Percentiles rank a stretch among this genome's conserved stretches.
phyloP scores from a whole-genome alignment of 2,329 filamentous ascomycete species.

The Fusarium agapanthi region DNA sequence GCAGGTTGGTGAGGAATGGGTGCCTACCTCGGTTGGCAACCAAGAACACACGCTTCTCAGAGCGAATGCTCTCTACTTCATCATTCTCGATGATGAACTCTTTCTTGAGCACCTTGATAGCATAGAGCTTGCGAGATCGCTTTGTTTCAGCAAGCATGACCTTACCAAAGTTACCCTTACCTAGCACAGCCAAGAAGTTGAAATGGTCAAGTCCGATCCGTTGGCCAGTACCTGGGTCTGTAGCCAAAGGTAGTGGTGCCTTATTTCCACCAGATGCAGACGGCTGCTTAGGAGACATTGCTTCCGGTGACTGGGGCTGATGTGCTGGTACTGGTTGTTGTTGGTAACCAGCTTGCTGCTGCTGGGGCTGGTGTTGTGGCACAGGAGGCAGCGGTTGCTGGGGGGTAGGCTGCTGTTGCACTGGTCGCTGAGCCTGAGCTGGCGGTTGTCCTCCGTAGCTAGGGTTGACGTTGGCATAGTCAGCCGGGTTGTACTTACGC shows the following conservation, averaged over 20 bases:
- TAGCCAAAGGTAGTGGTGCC: slow-evolving; percentile 76
- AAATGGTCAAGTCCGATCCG: slow-evolving; percentile 97
- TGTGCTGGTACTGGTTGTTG: slow-evolving; percentile 45
- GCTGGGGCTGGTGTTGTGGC: slow-evolving; percentile 46
- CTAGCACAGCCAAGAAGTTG: slow-evolving; percentile 97
- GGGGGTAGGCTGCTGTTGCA: slow-evolving; percentile 45
- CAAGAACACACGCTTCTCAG: slow-evolving; percentile 96
- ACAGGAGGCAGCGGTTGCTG: slow-evolving; percentile 48
- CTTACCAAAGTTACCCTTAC: slow-evolving; percentile 99
- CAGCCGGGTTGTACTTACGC: slow-evolving; percentile 78
- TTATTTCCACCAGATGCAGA: slow-evolving; percentile 46
- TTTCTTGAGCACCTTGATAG: slow-evolving; percentile 99
- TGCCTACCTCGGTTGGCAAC: slow-evolving; percentile 97
- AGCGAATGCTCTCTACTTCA: slow-evolving; percentile 96
- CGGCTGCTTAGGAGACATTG: slow-evolving; percentile 46
- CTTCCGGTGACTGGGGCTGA: slow-evolving; percentile 53
- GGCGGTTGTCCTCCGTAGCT: slow-evolving; percentile 51
- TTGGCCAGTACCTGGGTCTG: slow-evolving; percentile 76
- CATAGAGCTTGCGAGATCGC: slow-evolving; percentile 88
- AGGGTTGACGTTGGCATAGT: slow-evolving; percentile 71
- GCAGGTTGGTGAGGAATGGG: slow-evolving; percentile 92
- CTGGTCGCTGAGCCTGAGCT: slow-evolving; percentile 45
- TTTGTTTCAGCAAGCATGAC: slow-evolving; percentile 99
- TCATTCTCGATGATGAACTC: slow-evolving; percentile 99
- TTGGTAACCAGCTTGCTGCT: slow-evolving; percentile 48